Base-by-base conservation (phyloP, 495 filamentous ascomycete genomes). In the Tuber umbilicatum region DNA sequence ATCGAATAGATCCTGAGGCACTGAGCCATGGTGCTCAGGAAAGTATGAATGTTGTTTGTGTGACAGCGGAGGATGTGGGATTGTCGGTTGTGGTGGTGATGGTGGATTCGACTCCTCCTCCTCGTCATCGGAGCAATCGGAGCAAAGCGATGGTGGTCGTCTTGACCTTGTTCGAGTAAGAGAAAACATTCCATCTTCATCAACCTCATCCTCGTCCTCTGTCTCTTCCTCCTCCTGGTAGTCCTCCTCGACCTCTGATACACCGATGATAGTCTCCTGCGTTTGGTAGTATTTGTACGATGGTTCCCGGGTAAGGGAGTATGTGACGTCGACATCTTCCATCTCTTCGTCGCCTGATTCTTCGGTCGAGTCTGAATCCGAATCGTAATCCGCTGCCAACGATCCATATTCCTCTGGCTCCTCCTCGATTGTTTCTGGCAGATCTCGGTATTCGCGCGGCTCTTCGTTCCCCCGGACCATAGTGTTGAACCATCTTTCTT, bases 401-500 rank as follows among this genome's bases (percentile, higher is more conserved):
- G 35, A 89, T 85, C 45, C 86, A 86, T 81, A 88, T 79, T 94
- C 90, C 74, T 92, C 89, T 79, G 91, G 89, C 77, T 92, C 89
- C 83, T 94, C 92, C 73, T 89, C 86, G 76, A 94, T 87, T 69
- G 88, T 86, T 78, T 97, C 92, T 67, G 92, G 91, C 92, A 93
- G 97, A 89, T 94, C 91, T 67, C 90, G 86, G 76, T 88, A 81
- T 67, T 86, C 86, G 72, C 87, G 85, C 69, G 83, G 81, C 73
- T 84, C 82, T 81, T 86, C 86, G 80, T 92, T 93, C 80, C 91
- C 91, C 83, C 86, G 89, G 84, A 97, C 92, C 75, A 92, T 93
- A 85, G 94, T 90, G 89, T 97, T 94, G 90, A 97, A 98, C 96
- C 96, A 98, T 72, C 88, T 91, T 85, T 98, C 95, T 84, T 98